phyloP scores from a whole-genome alignment of 164 flowering plant species.

The Magnolia kwangsiensis region DNA sequence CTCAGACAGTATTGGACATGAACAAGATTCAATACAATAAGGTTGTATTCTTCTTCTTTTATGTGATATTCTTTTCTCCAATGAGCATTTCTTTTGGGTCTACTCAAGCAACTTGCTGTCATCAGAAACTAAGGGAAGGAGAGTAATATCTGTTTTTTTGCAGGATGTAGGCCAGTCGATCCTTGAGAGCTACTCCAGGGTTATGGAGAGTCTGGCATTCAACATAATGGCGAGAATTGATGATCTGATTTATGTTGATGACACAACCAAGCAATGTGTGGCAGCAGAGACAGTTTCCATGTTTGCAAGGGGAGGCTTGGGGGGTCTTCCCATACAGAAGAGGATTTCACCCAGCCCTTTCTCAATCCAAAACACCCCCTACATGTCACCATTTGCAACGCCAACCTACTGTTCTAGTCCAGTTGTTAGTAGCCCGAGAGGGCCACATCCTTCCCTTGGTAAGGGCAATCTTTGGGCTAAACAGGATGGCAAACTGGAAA shows the following conservation, averaged over 20 bases:
- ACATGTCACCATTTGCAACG: conserved; percentile 40
- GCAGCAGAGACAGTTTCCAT: conserved; percentile 34
- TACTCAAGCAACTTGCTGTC: neutral
- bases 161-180: conserved; percentile 90
- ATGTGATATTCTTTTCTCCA: neutral
- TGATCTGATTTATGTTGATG: conserved; percentile 68
- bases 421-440: conserved; percentile 28
- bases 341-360: conserved; percentile 43
- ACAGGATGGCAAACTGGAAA: conserved; percentile 23
- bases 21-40: conserved; percentile 75
- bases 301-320: conserved; percentile 26
- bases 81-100: neutral
- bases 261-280: conserved; percentile 42
- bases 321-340: conserved; percentile 37
- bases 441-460: conserved; percentile 8
- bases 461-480: conserved; percentile 8
- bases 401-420: conserved; percentile 34
- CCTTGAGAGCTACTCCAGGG: conserved; percentile 90
- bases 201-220: conserved; percentile 76
- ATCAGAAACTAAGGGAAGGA: neutral
- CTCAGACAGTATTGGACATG: conserved; percentile 73
- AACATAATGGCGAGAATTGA: conserved; percentile 73
- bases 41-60: conserved; percentile 29
- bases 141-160: conserved; percentile 1
- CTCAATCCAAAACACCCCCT: conserved; percentile 35